Conservation (phyloP, 495 filamentous ascomycete genomes). For the Penicillium turbatum region DNA sequence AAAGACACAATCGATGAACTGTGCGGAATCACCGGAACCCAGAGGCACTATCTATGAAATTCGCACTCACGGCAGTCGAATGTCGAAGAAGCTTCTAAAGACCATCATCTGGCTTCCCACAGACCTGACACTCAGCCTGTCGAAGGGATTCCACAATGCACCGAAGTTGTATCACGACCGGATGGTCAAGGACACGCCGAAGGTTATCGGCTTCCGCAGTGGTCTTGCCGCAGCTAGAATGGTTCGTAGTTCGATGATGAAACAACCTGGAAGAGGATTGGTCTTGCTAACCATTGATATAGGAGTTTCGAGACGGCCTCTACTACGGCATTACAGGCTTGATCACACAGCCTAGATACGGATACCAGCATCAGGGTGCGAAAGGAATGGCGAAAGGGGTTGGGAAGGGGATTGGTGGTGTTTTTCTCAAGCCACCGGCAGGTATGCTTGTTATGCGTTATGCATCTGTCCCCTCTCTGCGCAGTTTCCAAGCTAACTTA, state of each 20-base stretch:
- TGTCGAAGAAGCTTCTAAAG: conserved; percentile 59
- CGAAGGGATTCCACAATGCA: conserved; percentile 82
- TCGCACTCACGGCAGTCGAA: conserved; percentile 28
- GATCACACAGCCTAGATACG: conserved; percentile 65
- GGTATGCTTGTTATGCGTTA: conserved; percentile 39
- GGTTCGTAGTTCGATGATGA: conserved; percentile 44
- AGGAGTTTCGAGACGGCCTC: conserved; percentile 63
- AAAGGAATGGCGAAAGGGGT: conserved; percentile 69
- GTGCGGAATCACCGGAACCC: background rate
- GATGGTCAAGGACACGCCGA: conserved; percentile 62
- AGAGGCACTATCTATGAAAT: conserved; percentile 21
- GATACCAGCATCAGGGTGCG: conserved; percentile 63
- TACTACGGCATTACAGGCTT: conserved; percentile 72
- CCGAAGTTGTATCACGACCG: conserved; percentile 75
- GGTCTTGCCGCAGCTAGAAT: conserved; percentile 59
- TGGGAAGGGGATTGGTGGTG: conserved; percentile 69
- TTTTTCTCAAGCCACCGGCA: conserved; percentile 67
- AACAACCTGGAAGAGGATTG: no score
- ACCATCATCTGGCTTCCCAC: conserved; percentile 72
- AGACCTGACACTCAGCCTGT: conserved; percentile 71
- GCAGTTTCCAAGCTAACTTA: background rate
- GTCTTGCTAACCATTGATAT: conserved; percentile 51
- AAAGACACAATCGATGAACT: conserved; percentile 11
- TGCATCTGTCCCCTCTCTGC: background rate
- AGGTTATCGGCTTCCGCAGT: conserved; percentile 70